phyloP scores from a whole-genome alignment of 148 eudicot genomes.

The Persicaria tinctoria region DNA sequence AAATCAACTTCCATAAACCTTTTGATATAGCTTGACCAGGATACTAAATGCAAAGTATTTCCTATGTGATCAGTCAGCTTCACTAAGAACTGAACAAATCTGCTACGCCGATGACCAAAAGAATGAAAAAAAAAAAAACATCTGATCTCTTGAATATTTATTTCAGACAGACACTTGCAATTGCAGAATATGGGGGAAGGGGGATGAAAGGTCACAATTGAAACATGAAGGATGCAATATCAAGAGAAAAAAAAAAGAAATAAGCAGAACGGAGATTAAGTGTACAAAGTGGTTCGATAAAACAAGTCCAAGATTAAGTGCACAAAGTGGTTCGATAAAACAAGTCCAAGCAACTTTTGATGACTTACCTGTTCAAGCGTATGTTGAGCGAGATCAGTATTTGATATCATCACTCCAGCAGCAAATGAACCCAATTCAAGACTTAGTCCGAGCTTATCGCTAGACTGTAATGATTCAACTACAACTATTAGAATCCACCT shows the following conservation, averaged over 20 bases:
- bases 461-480: slow-evolving; percentile 62
- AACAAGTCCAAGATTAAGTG: not conserved
- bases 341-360: slow-evolving; percentile 6
- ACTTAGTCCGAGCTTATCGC: slow-evolving; percentile 94
- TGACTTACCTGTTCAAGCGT: slow-evolving; percentile 87
- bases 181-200: not conserved
- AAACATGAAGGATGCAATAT: not conserved
- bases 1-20: too few relatives aligned
- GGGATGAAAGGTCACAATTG: not conserved
- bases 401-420: slow-evolving; percentile 99
- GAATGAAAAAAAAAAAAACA: not conserved
- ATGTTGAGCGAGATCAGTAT: slow-evolving; percentile 95
- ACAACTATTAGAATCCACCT: slow-evolving; percentile 12
- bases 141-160: not conserved
- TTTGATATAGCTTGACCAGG: not conserved
- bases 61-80: not conserved
- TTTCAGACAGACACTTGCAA: not conserved
- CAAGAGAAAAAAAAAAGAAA: not conserved
- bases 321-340: not conserved
- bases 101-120: not conserved
- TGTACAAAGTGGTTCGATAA: not conserved
- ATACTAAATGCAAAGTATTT: not conserved
- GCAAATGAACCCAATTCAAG: slow-evolving; percentile 98
- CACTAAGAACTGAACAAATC: not conserved
- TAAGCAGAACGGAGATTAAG: not conserved